These are phyloP conservation scores for Aspergillus nanangensis DNA, from an alignment of 495 filamentous ascomycete species.

Conservation along the genomic window DNA sequence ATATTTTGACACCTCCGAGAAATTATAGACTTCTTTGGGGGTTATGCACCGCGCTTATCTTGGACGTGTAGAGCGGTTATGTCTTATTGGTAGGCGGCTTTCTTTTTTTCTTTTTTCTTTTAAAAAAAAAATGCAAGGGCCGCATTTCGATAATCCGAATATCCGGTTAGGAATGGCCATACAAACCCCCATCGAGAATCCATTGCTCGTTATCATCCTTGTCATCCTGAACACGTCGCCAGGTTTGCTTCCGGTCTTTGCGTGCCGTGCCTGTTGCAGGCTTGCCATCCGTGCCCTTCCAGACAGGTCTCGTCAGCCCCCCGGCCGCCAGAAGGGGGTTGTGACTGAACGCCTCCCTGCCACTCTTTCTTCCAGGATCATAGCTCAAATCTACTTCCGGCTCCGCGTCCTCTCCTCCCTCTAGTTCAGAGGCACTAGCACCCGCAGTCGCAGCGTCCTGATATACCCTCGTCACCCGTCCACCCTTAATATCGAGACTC, in stretches of 20 bases:
- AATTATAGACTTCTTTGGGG: too few relatives aligned
- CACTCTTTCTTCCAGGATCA: conserved; percentile 11
- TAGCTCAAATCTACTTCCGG: conserved; percentile 23
- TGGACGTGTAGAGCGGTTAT: too few relatives aligned
- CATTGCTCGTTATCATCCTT: conserved; percentile 86
- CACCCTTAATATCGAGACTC: conserved; percentile 75
- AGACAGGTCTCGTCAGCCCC: conserved; percentile 74
- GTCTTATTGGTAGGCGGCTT: too few relatives aligned
- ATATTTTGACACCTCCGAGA: too few relatives aligned
- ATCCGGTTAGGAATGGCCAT: conserved; percentile 48
- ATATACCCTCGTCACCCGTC: conserved; percentile 71
- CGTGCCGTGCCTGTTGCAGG: conserved; percentile 29
- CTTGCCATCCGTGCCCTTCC: conserved; percentile 51
- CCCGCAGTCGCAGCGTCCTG: conserved; percentile 37
- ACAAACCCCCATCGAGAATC: conserved; percentile 79
- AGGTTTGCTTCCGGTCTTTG: conserved; percentile 51
- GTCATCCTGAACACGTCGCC: conserved; percentile 91
- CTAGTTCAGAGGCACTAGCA: conserved; percentile 23
- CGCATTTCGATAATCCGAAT: background rate
- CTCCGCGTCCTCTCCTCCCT: conserved; percentile 25
- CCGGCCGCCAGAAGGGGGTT: conserved; percentile 75
- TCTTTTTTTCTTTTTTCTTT: too few relatives aligned
- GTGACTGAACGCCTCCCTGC: conserved; percentile 65
- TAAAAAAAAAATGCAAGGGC: background rate
- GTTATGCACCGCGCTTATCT: background rate